Base-by-base conservation (phyloP, 805 yeast genomes). In the Candida methanosorbosa region DNA sequence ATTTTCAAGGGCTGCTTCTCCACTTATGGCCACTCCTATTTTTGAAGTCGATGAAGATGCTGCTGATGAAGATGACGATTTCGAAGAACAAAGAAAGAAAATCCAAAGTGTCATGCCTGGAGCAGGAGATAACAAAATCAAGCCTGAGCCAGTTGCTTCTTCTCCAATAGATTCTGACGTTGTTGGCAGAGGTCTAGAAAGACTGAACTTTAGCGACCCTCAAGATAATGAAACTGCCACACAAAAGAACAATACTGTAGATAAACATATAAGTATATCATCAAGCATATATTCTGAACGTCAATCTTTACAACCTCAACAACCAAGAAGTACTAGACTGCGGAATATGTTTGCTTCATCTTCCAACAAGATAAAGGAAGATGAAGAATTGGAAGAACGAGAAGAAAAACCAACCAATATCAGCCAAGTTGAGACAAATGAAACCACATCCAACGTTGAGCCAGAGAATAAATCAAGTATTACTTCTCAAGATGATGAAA, bases 281-380 rank as follows among this genome's bases (percentile, higher is more conserved):
- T 48, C 54, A 25, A 45, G 50, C 21, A 31, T 49, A 12, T 48
- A 49, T 28, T 36, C 52, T 4, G 52, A 44, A 25, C 22, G 38
- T 11, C 33, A 25, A n/a, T 33, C 33, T n/a, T n/a, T n/a, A n/a
- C n/a, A n/a, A n/a, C 6, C 9, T 20, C 15, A 16, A 7, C 26
- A 13, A 24, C 26, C 26, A 5, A n/a, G 13, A 11, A n/a, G 5
- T 12, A 15, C 14, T 3, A 14, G 4, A 5, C n/a, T 19, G 3
- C 17, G 19, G 11, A 21, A 11, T 4, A n/a, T 24, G 12, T 14
- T 14, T 13, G 22, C 9, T 11, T 3, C 15, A 4, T 16, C 20
- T 24, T n/a, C 12, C 9, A 8, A 23, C 14, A 16, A 3, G 3
- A 18, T 23, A 13, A 6, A 14, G 5, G 34, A 31, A 23, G 34